A percentile compares a stretch with the other conserved stretches of the same genome.
Evolutionary conservation across 768 basidiomycete genomes (phyloP).

Genomic region (Epithele typhae): DNA sequence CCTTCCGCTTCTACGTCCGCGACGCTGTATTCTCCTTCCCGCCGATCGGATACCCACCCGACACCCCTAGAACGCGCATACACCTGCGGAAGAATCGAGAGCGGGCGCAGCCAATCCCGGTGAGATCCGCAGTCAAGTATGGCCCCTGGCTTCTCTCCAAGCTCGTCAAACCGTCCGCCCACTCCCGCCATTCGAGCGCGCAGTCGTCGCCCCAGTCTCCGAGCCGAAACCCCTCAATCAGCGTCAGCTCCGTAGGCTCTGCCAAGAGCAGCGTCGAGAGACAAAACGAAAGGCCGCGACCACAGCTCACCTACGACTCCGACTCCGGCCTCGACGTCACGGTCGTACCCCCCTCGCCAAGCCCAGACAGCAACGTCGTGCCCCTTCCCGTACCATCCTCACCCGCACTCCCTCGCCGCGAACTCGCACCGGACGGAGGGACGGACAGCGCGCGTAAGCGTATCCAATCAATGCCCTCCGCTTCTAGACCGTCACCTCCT

Average conservation of each 20-base stretch:
- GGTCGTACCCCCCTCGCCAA: constrained; percentile 30
- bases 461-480: constrained; percentile 12
- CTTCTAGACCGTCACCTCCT: constrained; percentile 1
- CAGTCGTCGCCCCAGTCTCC: constrained; percentile 15
- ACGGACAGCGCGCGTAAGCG: constrained; percentile 3
- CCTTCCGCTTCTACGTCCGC: no score
- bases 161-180: constrained; percentile 20
- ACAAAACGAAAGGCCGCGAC: not conserved
- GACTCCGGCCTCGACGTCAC: constrained; percentile 28
- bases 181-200: constrained; percentile 14
- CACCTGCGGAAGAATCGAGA: no score
- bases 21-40: no score
- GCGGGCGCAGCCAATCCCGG: no score
- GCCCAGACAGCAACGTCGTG: constrained; percentile 15
- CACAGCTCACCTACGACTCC: constrained; percentile 6
- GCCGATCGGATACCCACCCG: no score
- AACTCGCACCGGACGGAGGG: constrained; percentile 2
- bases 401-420: not conserved
- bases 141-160: constrained; percentile 28
- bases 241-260: constrained; percentile 6
- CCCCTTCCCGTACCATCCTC: constrained; percentile 7
- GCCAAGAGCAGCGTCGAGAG: constrained; percentile 4
- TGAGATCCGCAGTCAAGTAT: constrained; percentile 1
- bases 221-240: constrained; percentile 16
- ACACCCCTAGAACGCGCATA: no score